Evolutionary conservation across 139 green algal species (phyloP), one percentile per base, ranked within the genome.

Genomic region (Chlorella vulgaris): DNA sequence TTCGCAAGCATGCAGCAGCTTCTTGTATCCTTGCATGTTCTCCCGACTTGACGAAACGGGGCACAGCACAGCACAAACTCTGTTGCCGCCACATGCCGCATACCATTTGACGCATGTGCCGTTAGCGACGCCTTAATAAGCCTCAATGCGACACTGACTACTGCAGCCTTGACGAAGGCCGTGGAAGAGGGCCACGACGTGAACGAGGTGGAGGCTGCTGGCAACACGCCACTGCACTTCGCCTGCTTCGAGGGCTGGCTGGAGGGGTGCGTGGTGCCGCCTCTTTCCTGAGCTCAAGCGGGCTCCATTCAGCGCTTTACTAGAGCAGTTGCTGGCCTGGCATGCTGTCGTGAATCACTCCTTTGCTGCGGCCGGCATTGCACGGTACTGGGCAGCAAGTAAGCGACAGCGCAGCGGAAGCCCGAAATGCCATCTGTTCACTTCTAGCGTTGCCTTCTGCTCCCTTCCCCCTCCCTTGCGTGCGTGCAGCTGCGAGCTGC

Each of bases 141-240:
- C 58, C 58, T 29, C 24, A 29, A 31, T 21, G 22, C 15, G 21
- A 13, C 21, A 67, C 58, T 22, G 18, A 13, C 58, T 29, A 4
- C 6, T 29, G 77, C 89, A 94, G 90, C 83, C 6, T 86, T 97
- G 1, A 29, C 87, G 31, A 75, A 79, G 50, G 81, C 91, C 1
- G 88, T 95, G 29, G 91, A 92, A 24, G 71, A 62, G 10, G 93
- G 92, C 29, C 86, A 91, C 7, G 83, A 95, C 71, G 91, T 98
- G 33, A 98, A 98, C 78, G 93, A 98, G 85, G 95, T 98, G 40
- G 95, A 98, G 76, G 95, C 83, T 10, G 94, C 95, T 2, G 95
- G 95, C 33, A 97, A 96, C 88, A 98, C 94, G 7, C 93, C 95
- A 0, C 82, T 98, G 43, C 92, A 97, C 82, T 82, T 70, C 79